Base-by-base conservation (phyloP, 805 yeast species). In the Yamadazyma scolyti region DNA sequence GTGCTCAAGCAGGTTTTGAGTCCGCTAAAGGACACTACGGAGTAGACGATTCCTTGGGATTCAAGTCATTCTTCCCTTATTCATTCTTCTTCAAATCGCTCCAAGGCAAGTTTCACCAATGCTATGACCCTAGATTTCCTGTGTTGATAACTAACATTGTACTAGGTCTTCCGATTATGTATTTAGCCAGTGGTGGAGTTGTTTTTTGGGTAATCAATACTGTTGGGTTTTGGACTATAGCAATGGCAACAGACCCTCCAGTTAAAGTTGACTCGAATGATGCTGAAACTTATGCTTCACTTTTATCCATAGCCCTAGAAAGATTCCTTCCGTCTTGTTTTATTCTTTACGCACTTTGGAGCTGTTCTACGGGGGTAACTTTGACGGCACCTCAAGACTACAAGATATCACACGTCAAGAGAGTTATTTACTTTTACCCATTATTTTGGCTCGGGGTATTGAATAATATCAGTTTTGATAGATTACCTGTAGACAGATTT, bases 381-480 rank as follows among this genome's bases (percentile, higher is more conserved):
- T 56, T 79, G 20, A 36, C 44, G 6, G 28, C 30, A 14, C 35
- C 39, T 9, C 31, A 40, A 7, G 26, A 25, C 9, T 30, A 31
- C 9, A 16, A 23, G 4, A 41, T 55, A 0, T 70, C 76, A 2
- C 61, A 71, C 6, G 20, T 71, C n/a, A 56, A 58, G 33, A 55
- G 77, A 26, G 45, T 71, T 1, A 23, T 76, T 0, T 52, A 75
- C 17, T 89, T 95, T 93, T 83, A 82, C 40, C 82, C 89, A 0
- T 64, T 81, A 2, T 82, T 82, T 49, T 86, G 95, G 94, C 46
- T 84, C 3, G 96, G 96, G 1, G 68, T 84, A 20, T 67, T 88
- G 47, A 88, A 89, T 54, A 89, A 87, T 56, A 71, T 85, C 46
- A 86, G 95, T 0, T 87, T 90, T 58, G 97, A 88, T 50, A 63